Conservation (phyloP, 306 rosid genomes). For the Corylus heterophylla region DNA sequence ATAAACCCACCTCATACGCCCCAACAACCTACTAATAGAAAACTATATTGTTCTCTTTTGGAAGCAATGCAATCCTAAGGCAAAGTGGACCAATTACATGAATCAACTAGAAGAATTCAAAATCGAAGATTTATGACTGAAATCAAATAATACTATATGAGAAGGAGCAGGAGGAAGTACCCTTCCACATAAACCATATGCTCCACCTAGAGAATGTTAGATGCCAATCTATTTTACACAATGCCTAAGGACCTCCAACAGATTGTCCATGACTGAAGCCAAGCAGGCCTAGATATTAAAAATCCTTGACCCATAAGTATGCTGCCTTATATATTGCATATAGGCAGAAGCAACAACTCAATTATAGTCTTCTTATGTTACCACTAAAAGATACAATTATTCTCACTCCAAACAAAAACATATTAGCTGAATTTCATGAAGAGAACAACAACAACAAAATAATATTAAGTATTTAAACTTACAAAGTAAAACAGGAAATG, state of each 20-base stretch:
- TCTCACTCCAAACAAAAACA: neutral
- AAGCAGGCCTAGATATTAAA: neutral
- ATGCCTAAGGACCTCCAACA: neutral
- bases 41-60: neutral
- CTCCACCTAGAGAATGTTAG: neutral
- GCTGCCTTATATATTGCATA: constrained; percentile 1
- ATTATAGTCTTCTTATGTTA: neutral
- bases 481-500: constrained; percentile 29
- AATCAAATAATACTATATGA: neutral
- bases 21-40: neutral
- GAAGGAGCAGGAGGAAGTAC: neutral
- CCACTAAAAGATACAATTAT: neutral
- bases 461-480: constrained; percentile 23
- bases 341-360: neutral
- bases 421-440: neutral
- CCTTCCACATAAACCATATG: neutral
- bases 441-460: constrained; percentile 10
- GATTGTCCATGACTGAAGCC: neutral
- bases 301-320: neutral
- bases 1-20: too few relatives aligned
- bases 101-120: neutral
- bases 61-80: neutral
- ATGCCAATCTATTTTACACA: too few relatives aligned
- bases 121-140: neutral
- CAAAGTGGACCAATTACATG: neutral